Evolutionary conservation across 2,329 filamentous ascomycete genomes (phyloP).

Genomic region (Aspergillus piperis): DNA sequence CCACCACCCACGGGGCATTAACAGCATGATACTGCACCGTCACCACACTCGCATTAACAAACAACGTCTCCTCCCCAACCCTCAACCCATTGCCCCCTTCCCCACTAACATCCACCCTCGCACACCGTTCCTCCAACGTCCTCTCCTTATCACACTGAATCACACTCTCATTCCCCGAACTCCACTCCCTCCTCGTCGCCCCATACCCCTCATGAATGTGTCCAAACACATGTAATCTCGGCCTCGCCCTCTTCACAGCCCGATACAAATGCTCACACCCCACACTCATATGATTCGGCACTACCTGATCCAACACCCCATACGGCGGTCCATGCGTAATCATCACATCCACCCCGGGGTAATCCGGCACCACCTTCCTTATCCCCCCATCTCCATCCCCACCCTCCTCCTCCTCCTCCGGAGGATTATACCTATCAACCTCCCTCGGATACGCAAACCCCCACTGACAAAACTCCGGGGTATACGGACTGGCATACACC

Average conservation of each 20-base stretch:
- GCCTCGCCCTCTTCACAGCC: constrained; percentile 54
- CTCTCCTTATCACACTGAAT: constrained; percentile 30
- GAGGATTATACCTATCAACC: constrained; percentile 56
- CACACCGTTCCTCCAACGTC: constrained; percentile 35
- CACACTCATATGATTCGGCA: constrained; percentile 37
- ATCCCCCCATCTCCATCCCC: too few relatives aligned
- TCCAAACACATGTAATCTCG: constrained; percentile 62
- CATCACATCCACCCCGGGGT: constrained; percentile 54
- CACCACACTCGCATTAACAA: constrained; percentile 62
- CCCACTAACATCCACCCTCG: constrained; percentile 37
- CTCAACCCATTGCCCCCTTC: constrained; percentile 33
- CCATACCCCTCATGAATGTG: constrained; percentile 63
- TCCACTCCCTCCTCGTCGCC: constrained; percentile 39
- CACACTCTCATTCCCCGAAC: constrained; percentile 14
- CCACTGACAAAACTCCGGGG: constrained; percentile 59
- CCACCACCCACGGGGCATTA: constrained; percentile 59
- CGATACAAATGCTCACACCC: constrained; percentile 59
- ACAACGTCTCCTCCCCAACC: constrained; percentile 55
- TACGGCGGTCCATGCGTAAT: constrained; percentile 63
- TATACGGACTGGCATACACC: constrained; percentile 55
- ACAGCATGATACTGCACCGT: constrained; percentile 49
- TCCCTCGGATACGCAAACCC: constrained; percentile 56
- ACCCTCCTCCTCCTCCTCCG: constrained; percentile 2
- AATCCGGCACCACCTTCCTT: constrained; percentile 35
- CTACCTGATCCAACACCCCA: constrained; percentile 51